Evolutionary conservation across 73 alveolate species (phyloP), one percentile per base, ranked within the genome.

Genomic region (Tetrahymena borealis): DNA sequence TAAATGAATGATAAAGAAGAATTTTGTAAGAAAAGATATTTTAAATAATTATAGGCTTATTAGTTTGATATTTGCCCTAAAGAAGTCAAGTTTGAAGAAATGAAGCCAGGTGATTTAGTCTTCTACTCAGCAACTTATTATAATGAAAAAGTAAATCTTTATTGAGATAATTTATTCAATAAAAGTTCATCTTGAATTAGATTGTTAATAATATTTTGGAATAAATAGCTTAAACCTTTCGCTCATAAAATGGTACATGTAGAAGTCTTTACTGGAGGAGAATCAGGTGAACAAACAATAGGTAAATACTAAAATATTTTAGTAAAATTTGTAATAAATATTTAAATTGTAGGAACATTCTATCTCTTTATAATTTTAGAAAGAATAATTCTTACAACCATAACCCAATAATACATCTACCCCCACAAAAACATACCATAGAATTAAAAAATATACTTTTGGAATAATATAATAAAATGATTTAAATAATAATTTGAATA

Each of bases 161-260:
- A 60, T 60, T 13, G 10, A 60, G n/a, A 3, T 18, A 60, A 60
- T 3, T 7, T 2, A 60, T n/a, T n/a, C n/a, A n/a, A n/a, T n/a
- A n/a, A n/a, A n/a, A n/a, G n/a, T n/a, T n/a, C n/a, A n/a, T n/a
- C n/a, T n/a, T n/a, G n/a, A n/a, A n/a, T n/a, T n/a, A n/a, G n/a
- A n/a, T n/a, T n/a, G 1, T 0, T n/a, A 9, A 2, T 35, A 60
- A 1, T 60, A 24, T 24, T 24, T 20, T 1, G 28, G 10, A 24
- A 20, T 18, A 60, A 18, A 60, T 24, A 60, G 85, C 85, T 60
- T 60, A 60, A 92, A 41, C 94, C 94, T 33, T 98, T 97, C 78
- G 91, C 92, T 91, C 99, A 98, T 94, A 96, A 98, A 94, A 98
- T 98, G 98, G 98, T 97, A 78, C 99, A 98, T 95, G 99, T 98